Evolutionary conservation across 1,284 basidiomycete genomes (phyloP).

Genomic region (Pseudozyma thailandica): DNA sequence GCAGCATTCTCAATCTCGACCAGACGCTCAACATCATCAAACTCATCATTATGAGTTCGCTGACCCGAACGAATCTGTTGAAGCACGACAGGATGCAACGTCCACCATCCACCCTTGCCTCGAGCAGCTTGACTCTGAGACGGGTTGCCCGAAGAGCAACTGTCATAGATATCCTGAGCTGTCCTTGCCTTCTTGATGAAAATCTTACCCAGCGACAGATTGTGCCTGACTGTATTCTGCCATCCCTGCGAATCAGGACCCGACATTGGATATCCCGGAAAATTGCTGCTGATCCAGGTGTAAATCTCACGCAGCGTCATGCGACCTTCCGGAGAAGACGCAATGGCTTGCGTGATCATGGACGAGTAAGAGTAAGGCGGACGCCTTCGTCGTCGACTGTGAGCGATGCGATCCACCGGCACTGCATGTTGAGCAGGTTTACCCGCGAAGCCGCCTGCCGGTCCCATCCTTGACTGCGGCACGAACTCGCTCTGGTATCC

Average conservation of each 20-base stretch:
- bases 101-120: constrained; percentile 62
- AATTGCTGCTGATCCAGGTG: constrained; percentile 59
- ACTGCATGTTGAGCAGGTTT: constrained; percentile 18
- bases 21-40: constrained; percentile 45
- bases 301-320: constrained; percentile 64
- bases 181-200: constrained; percentile 59
- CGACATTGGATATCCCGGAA: constrained; percentile 53
- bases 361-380: constrained; percentile 62
- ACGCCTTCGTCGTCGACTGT: constrained; percentile 51
- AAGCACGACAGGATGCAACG: constrained; percentile 41
- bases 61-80: constrained; percentile 46
- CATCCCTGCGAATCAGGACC: constrained; percentile 59
- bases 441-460: constrained; percentile 13
- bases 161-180: constrained; percentile 56
- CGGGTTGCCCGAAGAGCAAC: constrained; percentile 51
- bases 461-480: constrained; percentile 13
- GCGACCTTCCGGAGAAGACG: constrained; percentile 52
- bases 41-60: constrained; percentile 43
- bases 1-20: constrained; percentile 45
- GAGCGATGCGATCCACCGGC: constrained; percentile 49
- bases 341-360: constrained; percentile 63
- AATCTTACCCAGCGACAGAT: constrained; percentile 59
- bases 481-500: constrained; percentile 32
- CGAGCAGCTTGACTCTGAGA: constrained; percentile 54
- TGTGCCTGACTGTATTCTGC: constrained; percentile 65